phyloP scores from a whole-genome alignment of 2,329 filamentous ascomycete species.

The Fonsecaea monophora region DNA sequence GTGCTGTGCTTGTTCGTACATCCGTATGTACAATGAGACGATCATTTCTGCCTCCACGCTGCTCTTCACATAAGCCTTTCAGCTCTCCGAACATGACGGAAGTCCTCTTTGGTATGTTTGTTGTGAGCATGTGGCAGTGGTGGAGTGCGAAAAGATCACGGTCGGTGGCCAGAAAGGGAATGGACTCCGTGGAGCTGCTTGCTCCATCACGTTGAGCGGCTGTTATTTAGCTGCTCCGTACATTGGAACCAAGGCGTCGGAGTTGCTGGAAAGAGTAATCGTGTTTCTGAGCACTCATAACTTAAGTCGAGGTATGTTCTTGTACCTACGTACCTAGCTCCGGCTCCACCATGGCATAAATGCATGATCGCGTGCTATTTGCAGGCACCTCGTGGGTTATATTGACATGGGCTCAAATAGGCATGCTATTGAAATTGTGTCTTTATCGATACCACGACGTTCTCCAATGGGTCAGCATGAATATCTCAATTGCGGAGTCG shows the following conservation, averaged over 20 bases:
- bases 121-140: background rate
- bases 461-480: background rate
- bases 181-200: background rate
- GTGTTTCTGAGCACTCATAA: background rate
- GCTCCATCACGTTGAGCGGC: background rate
- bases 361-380: slow-evolving; percentile 14
- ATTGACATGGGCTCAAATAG: background rate
- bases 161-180: background rate
- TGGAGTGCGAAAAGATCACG: background rate
- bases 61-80: background rate
- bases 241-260: background rate
- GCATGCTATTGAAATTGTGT: background rate
- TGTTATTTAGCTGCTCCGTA: background rate
- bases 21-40: no score
- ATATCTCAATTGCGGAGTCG: background rate
- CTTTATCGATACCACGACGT: background rate
- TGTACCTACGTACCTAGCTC: background rate
- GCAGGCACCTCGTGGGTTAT: slow-evolving; percentile 11
- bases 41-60: background rate
- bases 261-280: background rate
- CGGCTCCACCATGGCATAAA: background rate
- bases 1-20: no score
- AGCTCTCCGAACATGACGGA: background rate
- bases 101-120: background rate
- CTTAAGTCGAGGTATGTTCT: no score